Base-by-base conservation (phyloP, 176 grass and related monocot species). In the Pharus latifolius region DNA sequence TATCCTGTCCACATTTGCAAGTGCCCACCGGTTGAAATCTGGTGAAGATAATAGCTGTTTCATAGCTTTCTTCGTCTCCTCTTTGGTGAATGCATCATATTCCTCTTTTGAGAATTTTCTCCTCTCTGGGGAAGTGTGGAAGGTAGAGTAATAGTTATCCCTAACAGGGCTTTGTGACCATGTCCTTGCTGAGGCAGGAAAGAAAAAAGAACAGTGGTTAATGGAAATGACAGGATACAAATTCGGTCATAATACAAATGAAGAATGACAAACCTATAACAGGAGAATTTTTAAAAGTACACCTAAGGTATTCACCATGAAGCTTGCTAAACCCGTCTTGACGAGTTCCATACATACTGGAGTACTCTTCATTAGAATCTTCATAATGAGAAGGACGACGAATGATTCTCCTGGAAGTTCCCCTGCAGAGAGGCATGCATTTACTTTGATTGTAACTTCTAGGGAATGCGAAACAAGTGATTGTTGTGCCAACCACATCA, bases 1-100 rank as follows among this genome's bases (percentile, higher is more conserved):
- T 51, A 92, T 84, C 72, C 89, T 92, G 45, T 85, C 75, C 0
- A 63, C 77, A 38, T 97, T 97, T 27, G 78, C 49, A 18, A 83
- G 38, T 24, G 84, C 94, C 94, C 94, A 97, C 56, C 69, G 76
- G 70, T 84, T 88, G 83, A 96, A 96, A 49, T 92, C 93, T 0
- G 86, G 80, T 1, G 93, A 89, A 30, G 86, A 92, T 15, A 92
- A 2, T 55, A 96, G 25, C 43, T 96, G 73, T 12, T 51, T 74
- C 81, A 97, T 78, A 46, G 72, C 81, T 58, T 89, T 87, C 10
- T 67, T 69, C 22, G 94, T 97, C 69, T 92, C 76, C 64, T 97
- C 75, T 75, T 29, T 90, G 4, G 94, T 97, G 45, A 92, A 80
- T 35, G 60, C 60, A 31, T 85, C 80, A 44, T 91, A 97, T 79